phyloP scores from a whole-genome alignment of 2,329 filamentous ascomycete species.

The Colletotrichum chlorophyti region DNA sequence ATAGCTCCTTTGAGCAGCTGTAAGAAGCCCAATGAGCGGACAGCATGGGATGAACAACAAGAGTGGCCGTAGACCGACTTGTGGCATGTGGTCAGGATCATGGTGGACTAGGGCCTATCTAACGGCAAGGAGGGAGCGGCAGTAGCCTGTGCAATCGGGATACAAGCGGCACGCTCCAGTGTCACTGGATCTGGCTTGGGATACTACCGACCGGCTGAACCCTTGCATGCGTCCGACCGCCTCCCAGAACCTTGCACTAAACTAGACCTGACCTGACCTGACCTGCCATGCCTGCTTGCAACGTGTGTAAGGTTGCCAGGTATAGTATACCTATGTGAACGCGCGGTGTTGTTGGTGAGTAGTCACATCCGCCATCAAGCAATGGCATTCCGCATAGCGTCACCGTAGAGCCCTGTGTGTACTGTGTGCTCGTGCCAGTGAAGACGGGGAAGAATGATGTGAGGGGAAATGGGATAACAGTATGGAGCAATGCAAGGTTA shows the following conservation, averaged over 20 bases:
- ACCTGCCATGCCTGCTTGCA: constrained; percentile 26
- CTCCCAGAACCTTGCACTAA: constrained; percentile 17
- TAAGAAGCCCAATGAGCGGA: constrained; percentile 25
- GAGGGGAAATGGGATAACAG: neutral
- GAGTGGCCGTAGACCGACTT: constrained; percentile 16
- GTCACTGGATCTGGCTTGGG: constrained; percentile 28
- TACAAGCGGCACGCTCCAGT: constrained; percentile 23
- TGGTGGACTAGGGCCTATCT: constrained; percentile 19
- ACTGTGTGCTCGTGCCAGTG: neutral
- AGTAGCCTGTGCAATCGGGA: constrained; percentile 28
- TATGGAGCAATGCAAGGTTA: no score
- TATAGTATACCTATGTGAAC: no score
- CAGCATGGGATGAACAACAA: constrained; percentile 21
- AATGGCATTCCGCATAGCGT: neutral
- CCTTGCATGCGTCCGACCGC: constrained; percentile 30
- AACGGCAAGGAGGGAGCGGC: constrained; percentile 28
- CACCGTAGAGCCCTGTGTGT: neutral
- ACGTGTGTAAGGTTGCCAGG: no score
- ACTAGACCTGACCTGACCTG: no score
- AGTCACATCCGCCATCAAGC: no score
- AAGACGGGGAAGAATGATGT: neutral
- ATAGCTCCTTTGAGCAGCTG: constrained; percentile 26
- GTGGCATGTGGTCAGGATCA: constrained; percentile 28
- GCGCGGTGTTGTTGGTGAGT: no score
- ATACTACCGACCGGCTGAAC: constrained; percentile 29